These are phyloP conservation scores for Mrakia frigida DNA, from an alignment of 768 basidiomycete genomes.

Conservation along the genomic window DNA sequence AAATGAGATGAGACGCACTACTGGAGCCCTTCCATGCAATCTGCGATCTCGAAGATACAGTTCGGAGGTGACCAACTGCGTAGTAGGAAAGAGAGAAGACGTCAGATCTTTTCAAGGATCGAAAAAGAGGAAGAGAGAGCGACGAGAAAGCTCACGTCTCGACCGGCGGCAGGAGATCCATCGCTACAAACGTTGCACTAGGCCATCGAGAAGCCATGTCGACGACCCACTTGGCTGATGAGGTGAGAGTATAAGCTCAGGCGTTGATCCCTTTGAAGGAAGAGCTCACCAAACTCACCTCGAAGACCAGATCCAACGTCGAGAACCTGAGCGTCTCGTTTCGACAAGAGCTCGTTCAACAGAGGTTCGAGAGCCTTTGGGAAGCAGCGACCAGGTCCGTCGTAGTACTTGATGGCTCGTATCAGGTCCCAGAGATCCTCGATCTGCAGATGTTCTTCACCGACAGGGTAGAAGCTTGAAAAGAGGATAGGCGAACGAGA, in stretches of 20 bases:
- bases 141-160: not conserved
- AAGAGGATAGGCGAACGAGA: too few relatives aligned
- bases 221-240: not conserved
- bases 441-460: not conserved
- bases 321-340: not conserved
- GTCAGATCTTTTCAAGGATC: not conserved
- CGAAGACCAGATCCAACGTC: not conserved
- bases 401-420: not conserved
- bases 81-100: not conserved
- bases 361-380: not conserved
- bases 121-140: not conserved
- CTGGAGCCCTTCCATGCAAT: not conserved
- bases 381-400: not conserved
- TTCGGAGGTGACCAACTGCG: not conserved
- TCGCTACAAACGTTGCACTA: not conserved
- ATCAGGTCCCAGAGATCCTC: not conserved
- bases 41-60: not conserved
- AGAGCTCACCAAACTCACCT: not conserved
- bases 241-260: not conserved
- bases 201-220: not conserved
- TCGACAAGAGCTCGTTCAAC: not conserved
- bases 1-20: not conserved
- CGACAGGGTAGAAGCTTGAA: not conserved
- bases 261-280: not conserved
- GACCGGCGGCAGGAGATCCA: not conserved